These are phyloP conservation scores for Stephania japonica DNA, from an alignment of 164 flowering plant species.

Conservation along the genomic window DNA sequence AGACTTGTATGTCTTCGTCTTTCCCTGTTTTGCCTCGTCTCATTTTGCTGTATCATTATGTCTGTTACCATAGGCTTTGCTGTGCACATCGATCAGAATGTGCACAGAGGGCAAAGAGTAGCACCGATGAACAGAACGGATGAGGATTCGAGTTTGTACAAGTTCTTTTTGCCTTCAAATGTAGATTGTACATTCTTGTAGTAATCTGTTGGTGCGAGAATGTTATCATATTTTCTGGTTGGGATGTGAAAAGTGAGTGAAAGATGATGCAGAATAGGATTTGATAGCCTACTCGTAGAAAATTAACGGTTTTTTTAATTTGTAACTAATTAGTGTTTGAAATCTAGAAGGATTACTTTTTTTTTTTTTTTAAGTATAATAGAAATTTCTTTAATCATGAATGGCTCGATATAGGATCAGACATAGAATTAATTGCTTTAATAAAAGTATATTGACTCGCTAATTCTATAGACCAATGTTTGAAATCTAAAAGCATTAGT, in stretches of 20 bases:
- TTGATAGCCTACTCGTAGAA: too few relatives aligned
- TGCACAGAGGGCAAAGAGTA: not conserved
- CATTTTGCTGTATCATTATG: not conserved
- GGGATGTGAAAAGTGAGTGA: not conserved
- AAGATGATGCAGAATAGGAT: too few relatives aligned
- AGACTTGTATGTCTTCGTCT: slow-evolving; percentile 2
- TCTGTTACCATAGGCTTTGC: not conserved
- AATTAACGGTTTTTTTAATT: too few relatives aligned
- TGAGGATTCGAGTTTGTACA: not conserved
- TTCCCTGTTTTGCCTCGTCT: not conserved
- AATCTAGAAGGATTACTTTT: too few relatives aligned
- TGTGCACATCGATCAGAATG: not conserved
- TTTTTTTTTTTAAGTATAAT: too few relatives aligned
- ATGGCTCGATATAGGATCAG: too few relatives aligned
- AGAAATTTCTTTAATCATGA: too few relatives aligned
- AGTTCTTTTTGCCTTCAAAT: not conserved
- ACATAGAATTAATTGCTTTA: too few relatives aligned
- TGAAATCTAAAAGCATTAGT: too few relatives aligned
- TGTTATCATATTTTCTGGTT: not conserved
- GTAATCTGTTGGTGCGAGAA: not conserved
- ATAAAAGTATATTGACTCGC: too few relatives aligned
- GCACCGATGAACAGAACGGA: not conserved
- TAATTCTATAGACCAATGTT: too few relatives aligned
- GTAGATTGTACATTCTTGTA: not conserved
- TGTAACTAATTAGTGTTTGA: too few relatives aligned